Evolutionary conservation across 2,329 filamentous ascomycete genomes (phyloP).

Genomic region (Lecanoromycetidae sp.): DNA sequence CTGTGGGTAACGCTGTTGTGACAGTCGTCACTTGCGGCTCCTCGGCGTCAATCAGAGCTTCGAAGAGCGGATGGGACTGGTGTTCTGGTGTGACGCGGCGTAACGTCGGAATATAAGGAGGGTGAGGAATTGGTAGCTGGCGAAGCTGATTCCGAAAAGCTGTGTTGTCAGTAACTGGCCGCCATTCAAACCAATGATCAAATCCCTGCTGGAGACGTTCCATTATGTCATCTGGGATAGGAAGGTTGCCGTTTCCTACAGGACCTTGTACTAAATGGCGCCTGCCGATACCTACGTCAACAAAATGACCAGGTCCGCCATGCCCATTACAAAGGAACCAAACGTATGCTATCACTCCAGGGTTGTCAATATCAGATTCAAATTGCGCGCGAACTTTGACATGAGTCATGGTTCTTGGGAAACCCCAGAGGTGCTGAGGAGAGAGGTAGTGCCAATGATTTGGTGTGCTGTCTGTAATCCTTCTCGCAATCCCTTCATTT

Average conservation of each 20-base stretch:
- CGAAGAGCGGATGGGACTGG: slow-evolving; percentile 12
- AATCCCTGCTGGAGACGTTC: slow-evolving; percentile 13
- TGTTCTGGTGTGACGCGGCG: slow-evolving; percentile 12
- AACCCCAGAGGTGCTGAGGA: slow-evolving; percentile 15
- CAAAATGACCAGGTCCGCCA: slow-evolving; percentile 16
- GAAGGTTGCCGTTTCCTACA: slow-evolving; percentile 7
- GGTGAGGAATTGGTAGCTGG: slow-evolving; percentile 12
- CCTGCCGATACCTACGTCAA: slow-evolving; percentile 13
- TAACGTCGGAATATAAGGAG: slow-evolving; percentile 14
- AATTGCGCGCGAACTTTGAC: slow-evolving; percentile 16
- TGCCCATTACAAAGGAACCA: slow-evolving; percentile 18
- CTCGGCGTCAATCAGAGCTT: slow-evolving; percentile 8
- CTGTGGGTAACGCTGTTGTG: background rate
- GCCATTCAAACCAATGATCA: slow-evolving; percentile 17
- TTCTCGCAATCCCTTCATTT: slow-evolving; percentile 12
- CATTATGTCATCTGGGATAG: slow-evolving; percentile 16
- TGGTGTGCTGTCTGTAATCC: slow-evolving; percentile 7
- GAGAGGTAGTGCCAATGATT: slow-evolving; percentile 17
- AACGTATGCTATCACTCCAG: slow-evolving; percentile 13
- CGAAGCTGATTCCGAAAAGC: slow-evolving; percentile 11
- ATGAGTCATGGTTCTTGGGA: slow-evolving; percentile 13
- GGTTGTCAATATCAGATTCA: slow-evolving; percentile 12
- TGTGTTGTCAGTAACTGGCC: slow-evolving; percentile 3
- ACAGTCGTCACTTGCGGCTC: background rate
- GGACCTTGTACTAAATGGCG: slow-evolving; percentile 13